Base-by-base conservation (phyloP, 306 rosid species). In the Carpinus fangiana region DNA sequence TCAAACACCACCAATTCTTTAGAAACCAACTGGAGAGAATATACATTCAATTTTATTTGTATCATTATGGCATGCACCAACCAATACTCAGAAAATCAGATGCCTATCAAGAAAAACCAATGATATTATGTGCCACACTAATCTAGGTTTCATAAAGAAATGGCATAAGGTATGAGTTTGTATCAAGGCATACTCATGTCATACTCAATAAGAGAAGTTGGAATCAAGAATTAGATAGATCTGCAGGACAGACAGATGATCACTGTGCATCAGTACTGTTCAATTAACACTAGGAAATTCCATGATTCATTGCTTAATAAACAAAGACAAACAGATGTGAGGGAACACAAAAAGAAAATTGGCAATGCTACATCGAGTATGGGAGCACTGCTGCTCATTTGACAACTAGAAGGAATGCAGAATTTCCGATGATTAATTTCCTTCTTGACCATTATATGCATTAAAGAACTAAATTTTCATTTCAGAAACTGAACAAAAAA, bases 21-120 rank as follows among this genome's bases (percentile, higher is more conserved):
- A 48, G 20, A 82, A 70, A 47, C 14, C 52, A 31, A 71, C 51
- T 73, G 53, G 69, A 60, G 43, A 55, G 45, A 46, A 74, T 17
- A 66, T 57, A 23, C 2, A 61, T 9, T 8, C 16, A 48, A 43
- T 60, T 46, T 73, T 38, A 7, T 38, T n/a, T n/a, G 12, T 2
- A 18, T 18, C 17, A 66, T 18, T 34, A 18, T 16, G 9, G n/a
- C 11, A 62, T 10, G 43, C n/a, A 4, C 69, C 28, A 38, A 9
- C 51, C 47, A 65, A 36, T 48, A 41, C 26, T 66, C 51, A 66
- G 12, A 64, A 18, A 17, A 31, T 64, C 26, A 67, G 51, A 41
- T n/a, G 51, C 72, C 28, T 67, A 41, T 66, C 14, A 18, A 67
- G 51, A 38, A 67, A 67, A 67, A 66, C 11, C 23, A 67, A n/a